Evolutionary conservation across 495 filamentous ascomycete genomes (phyloP).

Genomic region (Massariosphaeria phaeospora): DNA sequence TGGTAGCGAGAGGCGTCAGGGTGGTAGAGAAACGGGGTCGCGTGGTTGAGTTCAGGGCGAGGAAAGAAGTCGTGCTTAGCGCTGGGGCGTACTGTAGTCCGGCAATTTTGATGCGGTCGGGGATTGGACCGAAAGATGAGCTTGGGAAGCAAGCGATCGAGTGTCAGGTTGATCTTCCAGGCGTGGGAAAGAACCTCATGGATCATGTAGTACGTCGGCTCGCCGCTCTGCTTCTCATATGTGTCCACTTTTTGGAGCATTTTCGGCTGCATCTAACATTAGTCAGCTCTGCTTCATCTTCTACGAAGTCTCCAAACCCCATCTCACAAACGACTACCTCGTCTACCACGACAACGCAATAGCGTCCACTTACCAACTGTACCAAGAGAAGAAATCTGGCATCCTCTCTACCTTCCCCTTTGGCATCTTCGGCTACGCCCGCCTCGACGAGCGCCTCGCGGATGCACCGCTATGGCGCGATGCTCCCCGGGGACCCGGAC

Average conservation of each 20-base stretch:
- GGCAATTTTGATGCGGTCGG: conserved; percentile 19
- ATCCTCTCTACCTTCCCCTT: conserved; percentile 22
- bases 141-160: conserved; percentile 18
- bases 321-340: conserved; percentile 40
- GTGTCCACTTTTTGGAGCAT: too few species aligned
- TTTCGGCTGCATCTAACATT: too few species aligned
- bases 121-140: conserved; percentile 20
- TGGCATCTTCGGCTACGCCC: conserved; percentile 51
- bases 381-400: conserved; percentile 41
- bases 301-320: conserved; percentile 48
- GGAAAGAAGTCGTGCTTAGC: conserved; percentile 27
- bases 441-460: conserved; percentile 27
- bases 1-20: conserved; percentile 1
- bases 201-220: conserved; percentile 28
- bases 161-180: conserved; percentile 19
- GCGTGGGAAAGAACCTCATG: conserved; percentile 25
- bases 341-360: conserved; percentile 39
- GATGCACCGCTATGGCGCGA: conserved; percentile 39
- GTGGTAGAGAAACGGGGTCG: not conserved
- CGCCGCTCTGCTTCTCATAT: too few species aligned
- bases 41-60: not conserved
- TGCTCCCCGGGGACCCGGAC: conserved; percentile 32
- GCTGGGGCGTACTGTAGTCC: conserved; percentile 24
- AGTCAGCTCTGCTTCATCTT: too few species aligned
- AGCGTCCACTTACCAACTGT: too few species aligned